Evolutionary conservation across 371 early-diverging fungal species (phyloP), one percentile per base, ranked within the genome.

Genomic region (Rhizopus microsporus): DNA sequence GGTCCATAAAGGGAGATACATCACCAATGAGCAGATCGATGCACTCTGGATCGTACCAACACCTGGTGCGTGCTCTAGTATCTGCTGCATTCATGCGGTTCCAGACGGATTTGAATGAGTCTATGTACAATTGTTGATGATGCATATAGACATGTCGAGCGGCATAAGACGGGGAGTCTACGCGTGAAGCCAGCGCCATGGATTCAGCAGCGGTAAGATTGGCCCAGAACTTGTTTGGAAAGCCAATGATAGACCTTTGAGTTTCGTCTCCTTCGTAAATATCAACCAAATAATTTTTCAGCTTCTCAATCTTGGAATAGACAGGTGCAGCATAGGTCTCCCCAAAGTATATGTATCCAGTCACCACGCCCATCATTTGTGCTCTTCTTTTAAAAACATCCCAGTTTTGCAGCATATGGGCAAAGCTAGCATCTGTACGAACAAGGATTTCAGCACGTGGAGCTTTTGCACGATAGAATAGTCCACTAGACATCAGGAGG

Each of bases 241-340:
- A 75, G 0, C 60, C 71, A 16, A 72, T 65, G 1, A 69, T 46
- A 15, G 62, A 59, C 53, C 80, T 88, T 8, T 91, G 56, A 5
- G 81, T 60, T 7, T 91, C 91, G 55, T 93, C 94, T 2, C 86
- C 78, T 63, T 91, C 92, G 43, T 77, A 85, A 32, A 92, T 86
- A 3, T 81, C 81, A 3, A 78, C 70, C n/a, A 93, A 67, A 40
- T 84, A 87, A 7, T 73, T 68, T 35, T 85, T 85, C n/a, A 93
- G 75, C 40, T 82, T 80, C 43, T 78, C 76, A 6, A 90, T 74
- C 60, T 89, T 88, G 33, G 83, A 81, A 51, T 86, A 84, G 2
- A 87, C 68, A 8, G 81, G 82, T 44, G 83, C 76, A 31, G 75
- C 70, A 38, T 80, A 63, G 3, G 72, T 62, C 47, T 80, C 74